Conservation (phyloP, 192 early-diverging fungal species). For the Paraglomus brasilianum region DNA sequence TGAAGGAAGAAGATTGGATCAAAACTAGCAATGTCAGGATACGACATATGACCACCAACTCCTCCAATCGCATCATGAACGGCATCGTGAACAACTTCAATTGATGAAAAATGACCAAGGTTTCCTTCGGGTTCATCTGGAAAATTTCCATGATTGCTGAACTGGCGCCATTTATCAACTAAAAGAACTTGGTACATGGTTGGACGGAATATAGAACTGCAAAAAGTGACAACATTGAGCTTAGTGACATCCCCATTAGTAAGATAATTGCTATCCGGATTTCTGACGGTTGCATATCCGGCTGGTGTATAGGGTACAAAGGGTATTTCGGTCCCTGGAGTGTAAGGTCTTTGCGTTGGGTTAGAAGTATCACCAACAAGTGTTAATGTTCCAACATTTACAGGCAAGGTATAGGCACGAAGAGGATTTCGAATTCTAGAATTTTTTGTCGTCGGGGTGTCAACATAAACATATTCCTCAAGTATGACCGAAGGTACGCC, state of each 20-base stretch:
- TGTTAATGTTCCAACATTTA: constrained; percentile 4
- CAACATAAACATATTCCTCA: constrained; percentile 12
- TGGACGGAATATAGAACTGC: constrained; percentile 17
- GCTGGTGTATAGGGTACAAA: constrained; percentile 5
- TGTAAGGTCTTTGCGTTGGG: constrained; percentile 25
- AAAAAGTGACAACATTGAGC: constrained; percentile 6
- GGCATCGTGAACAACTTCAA: constrained; percentile 17
- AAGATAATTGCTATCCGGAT: background rate
- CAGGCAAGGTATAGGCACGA: constrained; percentile 14
- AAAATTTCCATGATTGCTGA: constrained; percentile 2
- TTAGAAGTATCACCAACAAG: constrained; percentile 21
- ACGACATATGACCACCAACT: constrained; percentile 23
- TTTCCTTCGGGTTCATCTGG: background rate
- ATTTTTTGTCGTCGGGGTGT: background rate
- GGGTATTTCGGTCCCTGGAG: background rate
- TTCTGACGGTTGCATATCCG: constrained; percentile 12
- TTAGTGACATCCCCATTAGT: background rate
- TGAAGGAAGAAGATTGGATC: constrained; percentile 31
- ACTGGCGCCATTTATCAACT: constrained; percentile 1
- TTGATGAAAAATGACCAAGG: constrained; percentile 5
- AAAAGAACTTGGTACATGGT: background rate
- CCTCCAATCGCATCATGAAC: constrained; percentile 16
- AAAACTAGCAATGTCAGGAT: constrained; percentile 21
- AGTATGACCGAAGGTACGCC: constrained; percentile 12
- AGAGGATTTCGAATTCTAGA: constrained; percentile 9